Evolutionary conservation across 2,329 filamentous ascomycete species (phyloP), one percentile per base, ranked within the genome.

Genomic region (Aspergillus quadrilineatus): DNA sequence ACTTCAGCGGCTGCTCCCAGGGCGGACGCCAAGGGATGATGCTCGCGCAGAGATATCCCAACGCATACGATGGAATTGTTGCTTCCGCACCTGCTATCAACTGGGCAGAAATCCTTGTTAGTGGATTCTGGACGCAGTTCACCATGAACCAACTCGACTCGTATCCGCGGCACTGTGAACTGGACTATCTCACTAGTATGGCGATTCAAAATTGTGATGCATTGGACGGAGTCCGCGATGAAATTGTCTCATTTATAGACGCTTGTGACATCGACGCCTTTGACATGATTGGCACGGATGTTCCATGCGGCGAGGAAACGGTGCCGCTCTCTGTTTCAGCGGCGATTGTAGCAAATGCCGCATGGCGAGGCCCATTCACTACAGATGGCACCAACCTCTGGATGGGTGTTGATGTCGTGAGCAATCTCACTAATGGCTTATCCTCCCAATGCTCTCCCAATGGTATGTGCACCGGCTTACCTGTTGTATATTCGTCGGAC

Each of bases 61-160:
- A 78, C 0, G 81, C 83, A 50, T 85, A 84, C 53, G 81, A 85
- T 60, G 83, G 83, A 14, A 76, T 82, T 8, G 60, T 84, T 1
- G 78, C 82, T 9, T 52, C 22, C 3, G 80, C 76, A 78, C 76
- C 68, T 67, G 69, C 50, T 43, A 12, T 8, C 28, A 48, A 54
- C 36, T 48, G 44, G 26, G 51, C 34, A 6, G 47, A 46, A 26
- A 42, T 55, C 12, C 41, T 55, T 15, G 39, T 37, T 15, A 30
- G 22, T 5, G 53, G 41, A 4, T 50, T 45, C 41, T 55, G 53
- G 53, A 45, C 46, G 8, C 32, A 45, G 4, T 48, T 42, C 15
- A 28, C 42, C 26, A 54, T 48, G 43, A 48, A 48, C 14, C 34
- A 43, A 17, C 6, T 32, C n/a, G 6, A 29, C 4, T 4, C 32